A percentile compares a stretch with the other conserved stretches of the same genome.
Evolutionary conservation across 805 yeast species (phyloP).

Genomic region (Priceomyces medius): DNA sequence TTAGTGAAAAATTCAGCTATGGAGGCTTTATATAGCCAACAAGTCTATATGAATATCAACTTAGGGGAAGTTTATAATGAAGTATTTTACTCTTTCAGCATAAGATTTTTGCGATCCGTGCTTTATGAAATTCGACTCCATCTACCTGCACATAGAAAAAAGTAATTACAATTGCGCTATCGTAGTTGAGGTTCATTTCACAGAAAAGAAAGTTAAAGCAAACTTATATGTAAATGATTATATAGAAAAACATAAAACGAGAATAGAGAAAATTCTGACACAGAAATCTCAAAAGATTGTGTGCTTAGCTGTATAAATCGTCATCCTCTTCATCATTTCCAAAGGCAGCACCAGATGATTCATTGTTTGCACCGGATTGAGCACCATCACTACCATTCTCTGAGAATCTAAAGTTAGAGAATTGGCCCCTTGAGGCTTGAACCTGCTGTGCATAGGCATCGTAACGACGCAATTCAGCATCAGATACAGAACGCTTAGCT

Average conservation of each 20-base stretch:
- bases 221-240: not conserved
- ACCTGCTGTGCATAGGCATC: conserved; percentile 97
- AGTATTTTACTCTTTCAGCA: no score
- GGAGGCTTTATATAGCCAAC: no score
- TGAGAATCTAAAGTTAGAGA: conserved; percentile 83
- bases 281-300: not conserved
- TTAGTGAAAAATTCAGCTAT: no score
- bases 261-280: not conserved
- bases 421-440: conserved; percentile 94
- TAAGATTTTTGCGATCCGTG: no score
- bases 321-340: conserved; percentile 56
- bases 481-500: conserved; percentile 95
- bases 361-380: conserved; percentile 9
- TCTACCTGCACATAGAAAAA: not conserved
- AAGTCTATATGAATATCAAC: no score
- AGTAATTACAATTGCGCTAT: not conserved
- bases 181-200: no score
- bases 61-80: no score
- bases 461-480: conserved; percentile 96
- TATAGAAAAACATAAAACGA: conserved; percentile 1
- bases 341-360: conserved; percentile 42
- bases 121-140: no score
- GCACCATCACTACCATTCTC: conserved; percentile 40
- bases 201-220: no score
- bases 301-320: conserved; percentile 58